A percentile compares a stretch with the other conserved stretches of the same genome.
phyloP scores from a whole-genome alignment of 176 grass and related monocot genomes.

The Zoysia pacifica region DNA sequence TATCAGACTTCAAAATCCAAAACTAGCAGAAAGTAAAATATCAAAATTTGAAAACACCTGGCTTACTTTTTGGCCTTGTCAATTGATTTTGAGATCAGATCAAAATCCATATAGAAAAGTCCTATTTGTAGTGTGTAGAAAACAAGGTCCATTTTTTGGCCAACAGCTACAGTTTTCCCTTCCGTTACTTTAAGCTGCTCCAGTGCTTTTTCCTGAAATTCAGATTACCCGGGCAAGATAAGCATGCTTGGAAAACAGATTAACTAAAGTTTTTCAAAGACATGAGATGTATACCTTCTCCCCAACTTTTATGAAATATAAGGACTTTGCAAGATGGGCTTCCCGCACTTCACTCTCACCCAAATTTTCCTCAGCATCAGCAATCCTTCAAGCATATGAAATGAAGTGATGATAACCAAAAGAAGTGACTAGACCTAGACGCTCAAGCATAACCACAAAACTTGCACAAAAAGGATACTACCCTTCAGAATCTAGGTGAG shows the following conservation, averaged over 20 bases:
- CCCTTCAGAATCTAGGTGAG: neutral
- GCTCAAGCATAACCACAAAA: neutral
- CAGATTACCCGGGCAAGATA: slow-evolving; percentile 11
- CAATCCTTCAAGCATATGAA: slow-evolving; percentile 62
- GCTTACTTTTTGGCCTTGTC: slow-evolving; percentile 96
- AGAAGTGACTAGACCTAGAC: too few relatives aligned
- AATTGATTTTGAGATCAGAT: slow-evolving; percentile 95
- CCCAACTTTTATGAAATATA: slow-evolving; percentile 80
- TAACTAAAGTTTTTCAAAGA: neutral
- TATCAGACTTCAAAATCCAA: slow-evolving; percentile 15
- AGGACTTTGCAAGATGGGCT: slow-evolving; percentile 92
- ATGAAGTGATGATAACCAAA: slow-evolving; percentile 25
- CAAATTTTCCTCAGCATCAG: slow-evolving; percentile 97
- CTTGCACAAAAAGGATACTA: neutral
- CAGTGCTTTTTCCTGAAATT: slow-evolving; percentile 83
- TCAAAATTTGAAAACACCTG: neutral
- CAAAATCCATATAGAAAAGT: slow-evolving; percentile 96
- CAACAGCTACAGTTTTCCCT: slow-evolving; percentile 95
- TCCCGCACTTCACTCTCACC: slow-evolving; percentile 99
- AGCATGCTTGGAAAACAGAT: slow-evolving; percentile 12
- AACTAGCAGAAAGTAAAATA: slow-evolving; percentile 30
- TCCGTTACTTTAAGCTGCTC: slow-evolving; percentile 96
- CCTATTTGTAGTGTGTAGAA: slow-evolving; percentile 90
- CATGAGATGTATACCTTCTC: slow-evolving; percentile 65
- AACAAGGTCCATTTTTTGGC: slow-evolving; percentile 98